Evolutionary conservation across 2,329 filamentous ascomycete species (phyloP).

Genomic region (Fusarium sp.): DNA sequence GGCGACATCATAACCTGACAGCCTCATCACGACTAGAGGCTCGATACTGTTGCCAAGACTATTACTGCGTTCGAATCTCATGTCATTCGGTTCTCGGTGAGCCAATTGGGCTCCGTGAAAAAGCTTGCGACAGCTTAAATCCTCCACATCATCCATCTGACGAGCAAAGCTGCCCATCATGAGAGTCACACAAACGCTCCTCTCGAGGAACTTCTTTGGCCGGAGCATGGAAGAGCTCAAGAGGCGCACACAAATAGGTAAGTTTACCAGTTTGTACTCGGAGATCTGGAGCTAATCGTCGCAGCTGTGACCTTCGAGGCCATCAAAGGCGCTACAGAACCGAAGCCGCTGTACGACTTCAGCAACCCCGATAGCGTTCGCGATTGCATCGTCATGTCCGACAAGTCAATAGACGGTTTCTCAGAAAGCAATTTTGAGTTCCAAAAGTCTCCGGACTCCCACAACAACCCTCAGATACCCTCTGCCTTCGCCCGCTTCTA

Average conservation of each 20-base stretch:
- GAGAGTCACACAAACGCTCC: conserved; percentile 60
- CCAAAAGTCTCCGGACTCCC: conserved; percentile 41
- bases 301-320: conserved; percentile 78
- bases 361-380: conserved; percentile 60
- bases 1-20: conserved; percentile 7
- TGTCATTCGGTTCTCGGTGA: conserved; percentile 47
- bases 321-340: conserved; percentile 73
- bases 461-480: conserved; percentile 26
- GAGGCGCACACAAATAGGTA: conserved; percentile 69
- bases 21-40: conserved; percentile 5
- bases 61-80: conserved; percentile 15
- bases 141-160: neutral
- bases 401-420: conserved; percentile 87
- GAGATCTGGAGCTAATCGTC: neutral
- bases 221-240: conserved; percentile 73
- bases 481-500: conserved; percentile 80
- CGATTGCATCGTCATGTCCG: conserved; percentile 83
- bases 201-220: conserved; percentile 67
- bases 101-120: conserved; percentile 48
- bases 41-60: neutral
- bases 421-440: conserved; percentile 81
- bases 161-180: conserved; percentile 53
- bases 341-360: conserved; percentile 76
- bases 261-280: rapidly evolving
- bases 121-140: conserved; percentile 25